Evolutionary conservation across 1,139 yeast genomes (phyloP).

Genomic region (Schwanniomyces etchellsii): DNA sequence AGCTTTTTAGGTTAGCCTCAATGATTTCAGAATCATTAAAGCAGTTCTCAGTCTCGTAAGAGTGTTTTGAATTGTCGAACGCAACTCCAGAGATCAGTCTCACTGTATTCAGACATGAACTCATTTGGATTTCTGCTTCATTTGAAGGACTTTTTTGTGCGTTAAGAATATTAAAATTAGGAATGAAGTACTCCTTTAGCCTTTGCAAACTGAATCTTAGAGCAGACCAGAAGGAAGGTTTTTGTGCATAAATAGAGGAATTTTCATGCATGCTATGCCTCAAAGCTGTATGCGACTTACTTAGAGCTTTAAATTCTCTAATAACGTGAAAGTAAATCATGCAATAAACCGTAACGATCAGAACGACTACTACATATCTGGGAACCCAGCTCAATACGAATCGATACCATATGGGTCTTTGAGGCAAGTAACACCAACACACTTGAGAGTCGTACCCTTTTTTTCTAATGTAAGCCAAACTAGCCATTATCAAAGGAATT

Average conservation of each 20-base stretch:
- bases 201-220: constrained; percentile 22
- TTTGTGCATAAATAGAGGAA: constrained; percentile 8
- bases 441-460: constrained; percentile 59
- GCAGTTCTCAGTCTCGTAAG: constrained; percentile 6
- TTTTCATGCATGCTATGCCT: constrained; percentile 6
- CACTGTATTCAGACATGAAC: too few relatives aligned
- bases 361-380: constrained; percentile 59
- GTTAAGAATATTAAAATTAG: constrained; percentile 27
- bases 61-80: background rate
- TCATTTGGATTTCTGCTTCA: too few relatives aligned
- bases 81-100: background rate
- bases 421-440: constrained; percentile 81
- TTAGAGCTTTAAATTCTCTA: constrained; percentile 45
- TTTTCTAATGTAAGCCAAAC: constrained; percentile 56
- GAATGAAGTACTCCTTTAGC: constrained; percentile 21
- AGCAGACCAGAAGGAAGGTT: constrained; percentile 35
- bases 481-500: constrained; percentile 65
- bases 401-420: constrained; percentile 69
- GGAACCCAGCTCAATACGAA: constrained; percentile 80
- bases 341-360: constrained; percentile 61
- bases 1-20: constrained; percentile 52
- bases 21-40: constrained; percentile 39
- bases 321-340: constrained; percentile 72
- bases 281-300: constrained; percentile 9
- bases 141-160: constrained; percentile 3